phyloP scores from a whole-genome alignment of 208 protist genomes.

The Blechomonas ayalai region DNA sequence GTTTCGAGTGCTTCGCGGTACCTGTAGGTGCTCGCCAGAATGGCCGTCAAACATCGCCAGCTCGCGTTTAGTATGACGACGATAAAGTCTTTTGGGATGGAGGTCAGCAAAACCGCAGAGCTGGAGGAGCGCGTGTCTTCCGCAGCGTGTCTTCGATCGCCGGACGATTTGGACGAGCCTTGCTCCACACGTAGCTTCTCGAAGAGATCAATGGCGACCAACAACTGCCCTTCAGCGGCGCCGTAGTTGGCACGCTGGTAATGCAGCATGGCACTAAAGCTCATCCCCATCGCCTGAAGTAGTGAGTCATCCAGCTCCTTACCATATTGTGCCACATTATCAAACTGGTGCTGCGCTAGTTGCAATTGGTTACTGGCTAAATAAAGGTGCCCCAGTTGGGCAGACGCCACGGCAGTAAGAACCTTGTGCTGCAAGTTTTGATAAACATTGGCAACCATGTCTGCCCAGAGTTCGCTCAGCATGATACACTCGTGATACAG shows the following conservation, averaged over 20 bases:
- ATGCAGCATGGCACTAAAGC: constrained; percentile 62
- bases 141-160: not conserved
- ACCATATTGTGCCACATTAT: constrained; percentile 29
- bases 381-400: constrained; percentile 81
- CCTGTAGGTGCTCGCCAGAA: constrained; percentile 73
- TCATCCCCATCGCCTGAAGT: constrained; percentile 62
- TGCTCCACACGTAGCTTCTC: constrained; percentile 17
- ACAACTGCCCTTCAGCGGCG: constrained; percentile 58
- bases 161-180: not conserved
- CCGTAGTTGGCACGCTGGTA: constrained; percentile 73
- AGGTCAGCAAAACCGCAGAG: constrained; percentile 6
- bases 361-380: constrained; percentile 72
- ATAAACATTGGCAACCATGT: constrained; percentile 45
- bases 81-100: constrained; percentile 40
- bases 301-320: constrained; percentile 21
- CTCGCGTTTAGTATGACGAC: constrained; percentile 42
- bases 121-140: not conserved
- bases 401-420: constrained; percentile 45
- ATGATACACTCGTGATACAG: constrained; percentile 81
- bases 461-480: constrained; percentile 73
- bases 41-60: constrained; percentile 50
- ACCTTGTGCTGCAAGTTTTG: constrained; percentile 54
- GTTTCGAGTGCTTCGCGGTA: constrained; percentile 84
- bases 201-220: constrained; percentile 42
- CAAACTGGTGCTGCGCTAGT: constrained; percentile 63